Base-by-base conservation (phyloP, 2,329 filamentous ascomycete species). In the Epicoccum nigrum region DNA sequence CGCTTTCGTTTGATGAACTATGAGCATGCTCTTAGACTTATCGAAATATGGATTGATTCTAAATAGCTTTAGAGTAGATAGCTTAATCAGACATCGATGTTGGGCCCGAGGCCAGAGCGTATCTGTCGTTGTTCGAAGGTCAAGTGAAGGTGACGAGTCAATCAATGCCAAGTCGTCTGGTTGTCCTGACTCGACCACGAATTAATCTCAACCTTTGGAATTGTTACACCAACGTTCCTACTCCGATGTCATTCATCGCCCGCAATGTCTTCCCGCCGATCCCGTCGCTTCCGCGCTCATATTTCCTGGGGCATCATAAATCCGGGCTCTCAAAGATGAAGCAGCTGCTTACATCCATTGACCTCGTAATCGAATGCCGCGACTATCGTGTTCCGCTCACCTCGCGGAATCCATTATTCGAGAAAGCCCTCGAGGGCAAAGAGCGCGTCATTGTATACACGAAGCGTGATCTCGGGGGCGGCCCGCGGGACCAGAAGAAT, bases 281-380 rank as follows among this genome's bases (percentile, higher is more conserved):
- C 65, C 78, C 81, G 46, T 88, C 86, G 44, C 87, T 97, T 55
- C 87, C 89, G 31, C 86, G 90, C 59, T 94, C 93, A 52, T 99
- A 97, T 77, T 99, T 90, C 77, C 83, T 97, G 38, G 94, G 94
- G 56, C 94, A 99, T 76, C 94, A 99, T 79, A 84, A 85, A 54
- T 83, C 89, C 8, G 94, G 90, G 13, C 80, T 96, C 25, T 79
- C 83, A 39, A 88, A 89, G 70, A 96, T 97, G 87, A 89, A 90
- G 70, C 84, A 84, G 31, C 82, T 89, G 69, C 83, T 99, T 40
- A 85, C 86, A 21, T 86, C 85, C 56, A 89, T 97, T 64, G 89
- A 92, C 67, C 85, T 97, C 34, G 85, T 99, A 45, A 84, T 99
- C 68, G 94, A 99, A 78, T 97, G 92, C 73, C 89, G 94, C 68